Percentiles rank a stretch among this genome's conserved stretches.
Conservation (phyloP, 805 yeast species). For the Candida qinlingensis region DNA sequence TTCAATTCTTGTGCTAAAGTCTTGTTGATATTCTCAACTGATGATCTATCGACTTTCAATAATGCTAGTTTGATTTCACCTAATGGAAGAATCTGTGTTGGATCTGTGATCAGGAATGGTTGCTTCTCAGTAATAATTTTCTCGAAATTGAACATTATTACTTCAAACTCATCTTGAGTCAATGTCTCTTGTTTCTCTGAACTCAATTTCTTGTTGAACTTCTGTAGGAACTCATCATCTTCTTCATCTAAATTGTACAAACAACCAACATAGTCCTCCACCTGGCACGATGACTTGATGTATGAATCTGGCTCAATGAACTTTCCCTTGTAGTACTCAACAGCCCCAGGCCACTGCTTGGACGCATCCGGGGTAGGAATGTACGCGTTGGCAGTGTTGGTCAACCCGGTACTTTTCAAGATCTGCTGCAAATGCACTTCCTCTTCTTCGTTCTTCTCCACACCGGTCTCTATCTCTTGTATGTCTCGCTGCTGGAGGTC, state of each 20-base stretch:
- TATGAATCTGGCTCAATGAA: constrained; percentile 74
- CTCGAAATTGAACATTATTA: constrained; percentile 70
- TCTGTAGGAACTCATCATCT: constrained; percentile 64
- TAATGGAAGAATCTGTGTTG: constrained; percentile 63
- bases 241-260: constrained; percentile 86
- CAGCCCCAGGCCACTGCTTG: constrained; percentile 70
- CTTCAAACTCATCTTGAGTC: constrained; percentile 83
- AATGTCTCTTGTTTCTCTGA: constrained; percentile 30
- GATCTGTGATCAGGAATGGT: constrained; percentile 85
- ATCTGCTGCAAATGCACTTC: constrained; percentile 94
- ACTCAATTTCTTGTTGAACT: constrained; percentile 31
- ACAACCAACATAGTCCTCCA: constrained; percentile 89
- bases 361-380: constrained; percentile 98
- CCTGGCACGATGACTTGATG: constrained; percentile 87
- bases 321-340: constrained; percentile 59
- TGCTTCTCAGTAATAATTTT: constrained; percentile 70
- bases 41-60: constrained; percentile 37
- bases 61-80: constrained; percentile 60
- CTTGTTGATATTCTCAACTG: constrained; percentile 54
- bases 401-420: constrained; percentile 70
- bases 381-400: constrained; percentile 48
- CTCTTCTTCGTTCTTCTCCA: constrained; percentile 94
- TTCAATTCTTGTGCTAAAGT: constrained; percentile 51
- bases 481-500: constrained; percentile 74
- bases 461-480: constrained; percentile 93